Conservation (phyloP, 1,284 basidiomycete genomes). For the Apiotrichum brassicae region DNA sequence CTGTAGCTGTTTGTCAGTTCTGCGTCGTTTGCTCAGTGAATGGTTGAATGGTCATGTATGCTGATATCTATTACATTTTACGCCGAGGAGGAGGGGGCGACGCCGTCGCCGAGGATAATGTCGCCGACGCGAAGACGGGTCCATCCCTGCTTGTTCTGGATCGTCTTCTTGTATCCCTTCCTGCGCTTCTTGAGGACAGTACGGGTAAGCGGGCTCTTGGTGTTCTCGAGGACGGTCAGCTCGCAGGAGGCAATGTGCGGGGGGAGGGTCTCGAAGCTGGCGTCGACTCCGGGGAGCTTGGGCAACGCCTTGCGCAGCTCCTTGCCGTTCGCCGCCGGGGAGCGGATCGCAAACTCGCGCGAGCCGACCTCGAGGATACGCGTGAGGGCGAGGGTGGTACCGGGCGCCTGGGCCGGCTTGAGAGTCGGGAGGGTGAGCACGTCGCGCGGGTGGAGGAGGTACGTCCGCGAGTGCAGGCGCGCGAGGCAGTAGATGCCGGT, state of each 20-base stretch:
- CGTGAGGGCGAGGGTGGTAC: constrained; percentile 75
- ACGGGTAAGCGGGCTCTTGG: constrained; percentile 82
- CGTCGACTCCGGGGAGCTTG: constrained; percentile 4
- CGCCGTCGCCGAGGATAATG: constrained; percentile 46
- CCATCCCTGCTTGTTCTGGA: constrained; percentile 86
- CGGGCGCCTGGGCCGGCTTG: constrained; percentile 55
- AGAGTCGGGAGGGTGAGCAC: constrained; percentile 86
- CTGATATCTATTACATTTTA: constrained; percentile 1
- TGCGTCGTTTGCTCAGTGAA: no score
- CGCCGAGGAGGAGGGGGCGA: neutral
- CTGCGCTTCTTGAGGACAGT: constrained; percentile 94
- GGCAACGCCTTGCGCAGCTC: constrained; percentile 45
- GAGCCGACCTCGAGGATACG: constrained; percentile 91
- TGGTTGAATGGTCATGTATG: neutral
- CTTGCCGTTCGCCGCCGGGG: constrained; percentile 54
- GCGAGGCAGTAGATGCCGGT: constrained; percentile 81
- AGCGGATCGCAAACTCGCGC: constrained; percentile 71
- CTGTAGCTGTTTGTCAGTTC: no score
- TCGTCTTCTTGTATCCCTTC: constrained; percentile 84
- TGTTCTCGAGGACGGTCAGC: constrained; percentile 92
- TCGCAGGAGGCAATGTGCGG: constrained; percentile 59
- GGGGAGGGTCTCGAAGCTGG: constrained; percentile 25
- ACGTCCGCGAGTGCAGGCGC: constrained; percentile 77
- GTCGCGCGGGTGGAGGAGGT: constrained; percentile 82
- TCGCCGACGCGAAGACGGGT: constrained; percentile 80